Evolutionary conservation across 331 rosid species (phyloP), one percentile per base, ranked within the genome.

Genomic region (Saraca asoca): DNA sequence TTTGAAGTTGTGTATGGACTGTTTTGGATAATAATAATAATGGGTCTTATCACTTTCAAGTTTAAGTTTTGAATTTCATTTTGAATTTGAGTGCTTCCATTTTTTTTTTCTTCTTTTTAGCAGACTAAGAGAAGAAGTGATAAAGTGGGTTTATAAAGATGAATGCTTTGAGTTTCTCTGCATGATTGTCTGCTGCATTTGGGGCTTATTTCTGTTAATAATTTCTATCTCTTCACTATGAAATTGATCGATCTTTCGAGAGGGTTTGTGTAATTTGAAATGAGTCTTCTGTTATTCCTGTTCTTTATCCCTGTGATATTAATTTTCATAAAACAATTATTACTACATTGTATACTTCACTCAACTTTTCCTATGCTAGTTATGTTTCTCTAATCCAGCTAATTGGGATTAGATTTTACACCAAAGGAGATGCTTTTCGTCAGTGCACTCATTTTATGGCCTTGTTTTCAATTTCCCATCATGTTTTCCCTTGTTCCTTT

Each of bases 161-260:
- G 44, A 66, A 39, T 18, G 17, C 63, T 52, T 78, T 16, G 14
- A 31, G 52, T 69, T 76, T 37, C 68, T 76, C 60, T 68, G 62
- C 69, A 48, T 71, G 71, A 49, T 65, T 68, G 18, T 38, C 60
- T 71, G 70, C 31, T 24, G 31, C 31, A 51, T 38, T 74, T 35
- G 24, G 42, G 71, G 37, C 14, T 69, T 37, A 58, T 49, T 71
- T 6, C 71, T 61, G 50, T 54, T 56, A 19, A 39, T 2, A 2
- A 14, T 38, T 0, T 41, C 3, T 62, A 11, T 18, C 41, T n/a
- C 35, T 31, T 39, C 6, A 33, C 14, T 44, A 33, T 58, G 34
- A 45, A 48, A 44, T 54, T 42, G 13, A 20, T 41, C 15, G 38
- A 2, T 17, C 74, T 42, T 54, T 51, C 41, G 2, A 34, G 51